Conservation (phyloP, 179 eudicot genomes). For the Beta corolliflora region DNA sequence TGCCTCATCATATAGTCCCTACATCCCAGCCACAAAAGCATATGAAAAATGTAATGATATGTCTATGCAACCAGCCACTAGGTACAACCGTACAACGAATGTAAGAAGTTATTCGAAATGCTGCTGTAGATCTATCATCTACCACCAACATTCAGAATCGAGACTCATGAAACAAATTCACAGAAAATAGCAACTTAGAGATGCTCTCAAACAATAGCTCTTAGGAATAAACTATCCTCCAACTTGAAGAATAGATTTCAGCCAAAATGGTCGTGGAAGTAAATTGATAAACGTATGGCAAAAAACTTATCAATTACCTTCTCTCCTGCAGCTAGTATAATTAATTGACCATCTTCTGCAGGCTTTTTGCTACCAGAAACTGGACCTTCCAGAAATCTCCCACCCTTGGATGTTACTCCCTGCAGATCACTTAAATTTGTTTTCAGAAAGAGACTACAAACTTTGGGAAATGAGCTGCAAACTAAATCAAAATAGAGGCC, state of each 20-base stretch:
- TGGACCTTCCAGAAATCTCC: constrained; percentile 88
- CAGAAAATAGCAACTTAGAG: background rate
- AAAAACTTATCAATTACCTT: constrained; percentile 49
- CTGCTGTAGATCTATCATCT: background rate
- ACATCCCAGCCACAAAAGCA: constrained; percentile 17
- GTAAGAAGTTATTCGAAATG: background rate
- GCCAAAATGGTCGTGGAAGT: background rate
- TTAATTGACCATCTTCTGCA: constrained; percentile 96
- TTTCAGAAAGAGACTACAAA: background rate
- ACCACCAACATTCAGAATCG: background rate
- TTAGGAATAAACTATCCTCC: background rate
- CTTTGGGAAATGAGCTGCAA: background rate
- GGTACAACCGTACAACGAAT: no score
- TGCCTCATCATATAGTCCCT: constrained; percentile 81
- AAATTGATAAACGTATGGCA: background rate
- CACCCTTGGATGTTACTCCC: constrained; percentile 87
- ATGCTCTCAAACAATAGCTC: background rate
- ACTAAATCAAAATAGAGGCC: background rate
- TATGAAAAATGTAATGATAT: background rate
- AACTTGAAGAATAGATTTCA: background rate
- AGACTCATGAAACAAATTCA: background rate
- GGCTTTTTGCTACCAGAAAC: constrained; percentile 99
- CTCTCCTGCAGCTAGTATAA: constrained; percentile 94
- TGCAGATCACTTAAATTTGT: constrained; percentile 29
- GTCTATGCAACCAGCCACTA: background rate